Evolutionary conservation across 257 asterid genomes (phyloP).

Genomic region (Nicotiana knightiana): DNA sequence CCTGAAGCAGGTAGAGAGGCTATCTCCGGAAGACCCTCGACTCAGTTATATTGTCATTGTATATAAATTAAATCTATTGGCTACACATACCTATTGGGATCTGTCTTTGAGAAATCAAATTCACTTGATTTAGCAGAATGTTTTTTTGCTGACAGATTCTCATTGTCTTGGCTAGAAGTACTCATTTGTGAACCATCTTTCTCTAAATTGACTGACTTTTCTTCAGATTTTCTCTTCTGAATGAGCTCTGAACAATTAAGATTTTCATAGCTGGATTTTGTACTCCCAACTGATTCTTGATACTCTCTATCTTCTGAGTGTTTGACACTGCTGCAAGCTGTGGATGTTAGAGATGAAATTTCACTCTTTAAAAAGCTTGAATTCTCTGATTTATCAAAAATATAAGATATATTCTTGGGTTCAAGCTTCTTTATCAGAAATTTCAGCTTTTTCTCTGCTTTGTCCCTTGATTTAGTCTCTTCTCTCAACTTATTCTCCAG

Average conservation of each 20-base stretch:
- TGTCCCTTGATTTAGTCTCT: slow-evolving; percentile 66
- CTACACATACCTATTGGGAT: slow-evolving; percentile 14
- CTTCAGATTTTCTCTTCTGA: too few species aligned
- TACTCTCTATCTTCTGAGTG: not conserved
- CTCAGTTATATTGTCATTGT: too few species aligned
- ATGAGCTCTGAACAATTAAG: not conserved
- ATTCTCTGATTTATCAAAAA: slow-evolving; percentile 36
- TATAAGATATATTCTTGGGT: slow-evolving; percentile 35
- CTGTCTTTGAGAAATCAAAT: not conserved
- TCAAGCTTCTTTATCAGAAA: slow-evolving; percentile 54
- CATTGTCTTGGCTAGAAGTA: not conserved
- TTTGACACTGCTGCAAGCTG: not conserved
- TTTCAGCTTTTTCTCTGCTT: slow-evolving; percentile 65
- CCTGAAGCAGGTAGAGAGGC: too few species aligned
- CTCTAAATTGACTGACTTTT: not conserved
- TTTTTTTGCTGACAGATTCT: not conserved
- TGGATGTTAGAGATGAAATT: slow-evolving; percentile 42
- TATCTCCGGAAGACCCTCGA: too few species aligned
- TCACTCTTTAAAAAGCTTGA: slow-evolving; percentile 34
- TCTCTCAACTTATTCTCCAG: slow-evolving; percentile 50
- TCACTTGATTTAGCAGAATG: not conserved
- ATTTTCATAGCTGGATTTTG: not conserved
- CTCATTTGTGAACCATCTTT: slow-evolving; percentile 13
- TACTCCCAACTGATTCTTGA: slow-evolving; percentile 17
- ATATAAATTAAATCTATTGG: too few species aligned